Base-by-base conservation (phyloP, 2,329 filamentous ascomycete genomes). In the Lasiodiplodia citricola region DNA sequence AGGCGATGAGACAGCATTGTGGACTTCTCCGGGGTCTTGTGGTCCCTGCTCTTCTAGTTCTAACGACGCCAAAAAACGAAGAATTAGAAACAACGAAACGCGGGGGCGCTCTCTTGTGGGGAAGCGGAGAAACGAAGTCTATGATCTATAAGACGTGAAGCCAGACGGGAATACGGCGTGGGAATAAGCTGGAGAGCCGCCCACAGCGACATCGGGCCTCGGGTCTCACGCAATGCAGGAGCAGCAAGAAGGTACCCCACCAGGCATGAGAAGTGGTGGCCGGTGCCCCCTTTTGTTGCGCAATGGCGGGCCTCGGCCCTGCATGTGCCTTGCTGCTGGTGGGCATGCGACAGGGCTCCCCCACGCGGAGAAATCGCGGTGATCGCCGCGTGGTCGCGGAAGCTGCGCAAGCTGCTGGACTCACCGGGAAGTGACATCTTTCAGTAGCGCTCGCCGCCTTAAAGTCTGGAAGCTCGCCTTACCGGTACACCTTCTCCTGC, bases 1-100 rank as follows among this genome's bases (percentile, higher is more conserved):
- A 67, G 14, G 65, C 65, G 44, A 67, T 55, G 65, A 67, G 54
- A 67, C 55, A 58, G 44, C 65, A 56, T 55, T 11, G 50, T 58
- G 54, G 50, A 47, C 37, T 55, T n/a, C 21, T 6, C n/a, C n/a
- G 44, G 23, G 52, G 44, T 38, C 23, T 21, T 18, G 63, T n/a
- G 28, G 11, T 16, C 31, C 11, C 28, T 23, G 52, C 38, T 64
- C 41, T 47, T 44, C n/a, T 28, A 21, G n/a, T 44, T 38, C 28
- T 38, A 64, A 13, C 7, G 31, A 2, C 31, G 28, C 44, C 28
- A 16, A 28, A 35, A n/a, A 25, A 38, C 35, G 41, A 7, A 31
- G 25, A 13, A 18, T 25, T 16, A 25, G 21, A 47, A 23, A 11
- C 38, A 38, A 13, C 10, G 23, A 44, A 47, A 31, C 23, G 23